These are phyloP conservation scores for Diaporthe humulicola DNA, from an alignment of 2,329 filamentous ascomycete species.

Conservation along the genomic window DNA sequence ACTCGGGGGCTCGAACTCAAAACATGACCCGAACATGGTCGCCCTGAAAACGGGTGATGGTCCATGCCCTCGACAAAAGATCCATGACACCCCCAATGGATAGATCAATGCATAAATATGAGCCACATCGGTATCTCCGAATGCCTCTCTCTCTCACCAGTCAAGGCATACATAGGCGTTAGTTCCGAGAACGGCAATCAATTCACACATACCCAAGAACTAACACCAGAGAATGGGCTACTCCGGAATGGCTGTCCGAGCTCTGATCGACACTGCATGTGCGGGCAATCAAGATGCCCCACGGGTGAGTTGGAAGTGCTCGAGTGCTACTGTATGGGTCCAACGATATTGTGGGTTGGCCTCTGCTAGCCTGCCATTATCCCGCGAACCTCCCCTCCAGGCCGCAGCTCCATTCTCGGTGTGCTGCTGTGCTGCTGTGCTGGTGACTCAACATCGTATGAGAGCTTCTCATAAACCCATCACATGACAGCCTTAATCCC, in stretches of 20 bases:
- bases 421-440: slow-evolving; percentile 5
- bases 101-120: background rate
- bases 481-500: slow-evolving; percentile 3
- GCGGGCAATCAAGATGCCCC: slow-evolving; percentile 32
- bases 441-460: slow-evolving; percentile 32
- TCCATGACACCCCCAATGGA: background rate
- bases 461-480: slow-evolving; percentile 2
- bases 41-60: background rate
- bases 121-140: background rate
- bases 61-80: background rate
- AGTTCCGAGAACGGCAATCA: background rate
- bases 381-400: slow-evolving; percentile 1
- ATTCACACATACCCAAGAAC: background rate
- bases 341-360: slow-evolving; percentile 16
- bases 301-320: slow-evolving; percentile 31
- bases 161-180: background rate
- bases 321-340: slow-evolving; percentile 26
- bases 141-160: background rate
- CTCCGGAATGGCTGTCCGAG: slow-evolving; percentile 10
- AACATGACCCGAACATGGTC: background rate
- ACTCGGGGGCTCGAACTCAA: background rate
- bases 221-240: background rate
- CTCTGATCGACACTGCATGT: slow-evolving; percentile 29
- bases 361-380: slow-evolving; percentile 15
- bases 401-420: slow-evolving; percentile 9